A percentile compares a stretch with the other conserved stretches of the same genome.
Evolutionary conservation across 352 stramenopile genomes (phyloP).

Genomic region (Globisporangium heterothallicum): DNA sequence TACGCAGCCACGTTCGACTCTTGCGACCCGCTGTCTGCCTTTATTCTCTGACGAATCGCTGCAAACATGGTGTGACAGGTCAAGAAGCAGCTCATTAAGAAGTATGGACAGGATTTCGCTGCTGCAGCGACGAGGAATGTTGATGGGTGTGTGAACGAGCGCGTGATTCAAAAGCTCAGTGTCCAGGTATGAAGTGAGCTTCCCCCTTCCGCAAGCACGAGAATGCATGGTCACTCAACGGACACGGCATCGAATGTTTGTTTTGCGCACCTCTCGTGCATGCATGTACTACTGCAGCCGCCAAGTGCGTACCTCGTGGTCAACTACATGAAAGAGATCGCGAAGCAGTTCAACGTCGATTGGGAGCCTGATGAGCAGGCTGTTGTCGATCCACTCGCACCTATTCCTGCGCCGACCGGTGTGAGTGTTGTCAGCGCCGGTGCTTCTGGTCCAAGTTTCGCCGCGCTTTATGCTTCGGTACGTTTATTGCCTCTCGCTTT

Average conservation of each 20-base stretch:
- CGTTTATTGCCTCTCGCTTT: conserved; percentile 1
- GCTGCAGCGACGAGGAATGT: conserved; percentile 80
- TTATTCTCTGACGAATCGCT: neutral
- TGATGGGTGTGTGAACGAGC: conserved; percentile 87
- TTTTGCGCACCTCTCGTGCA: neutral
- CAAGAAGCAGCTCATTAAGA: conserved; percentile 87
- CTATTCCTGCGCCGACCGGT: conserved; percentile 88
- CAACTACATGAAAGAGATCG: conserved; percentile 95
- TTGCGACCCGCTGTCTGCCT: no score
- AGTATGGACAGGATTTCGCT: conserved; percentile 87
- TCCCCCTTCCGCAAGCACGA: no score
- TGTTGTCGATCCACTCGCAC: conserved; percentile 73
- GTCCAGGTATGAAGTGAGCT: conserved; percentile 43
- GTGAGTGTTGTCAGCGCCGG: conserved; percentile 68
- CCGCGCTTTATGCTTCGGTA: conserved; percentile 67
- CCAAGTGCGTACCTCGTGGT: conserved; percentile 92
- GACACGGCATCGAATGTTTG: no score
- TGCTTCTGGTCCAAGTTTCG: conserved; percentile 82
- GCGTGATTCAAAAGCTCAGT: conserved; percentile 91
- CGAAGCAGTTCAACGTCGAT: conserved; percentile 92
- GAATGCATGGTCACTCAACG: no score
- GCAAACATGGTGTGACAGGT: conserved; percentile 23
- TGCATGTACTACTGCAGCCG: conserved; percentile 35
- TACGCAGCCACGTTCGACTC: conserved; percentile 22
- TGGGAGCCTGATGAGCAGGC: conserved; percentile 85